Conservation (phyloP, 331 rosid genomes). For the Pyrus hybrid region DNA sequence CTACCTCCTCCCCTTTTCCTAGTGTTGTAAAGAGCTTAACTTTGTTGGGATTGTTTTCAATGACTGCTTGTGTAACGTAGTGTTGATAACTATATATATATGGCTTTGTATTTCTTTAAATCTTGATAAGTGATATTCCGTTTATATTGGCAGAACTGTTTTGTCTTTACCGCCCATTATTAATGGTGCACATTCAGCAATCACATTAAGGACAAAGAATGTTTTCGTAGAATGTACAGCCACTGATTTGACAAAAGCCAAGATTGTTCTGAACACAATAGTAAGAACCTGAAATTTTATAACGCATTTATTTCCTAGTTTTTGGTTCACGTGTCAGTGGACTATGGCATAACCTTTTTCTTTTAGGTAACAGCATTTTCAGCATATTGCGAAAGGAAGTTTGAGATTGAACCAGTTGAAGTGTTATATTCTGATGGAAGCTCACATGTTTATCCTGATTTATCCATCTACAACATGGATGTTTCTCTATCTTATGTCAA, state of each 20-base stretch:
- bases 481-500: slow-evolving; percentile 67
- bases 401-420: slow-evolving; percentile 88
- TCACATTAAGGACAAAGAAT: slow-evolving; percentile 75
- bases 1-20: neutral
- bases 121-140: slow-evolving; percentile 3
- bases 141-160: slow-evolving; percentile 58
- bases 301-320: neutral
- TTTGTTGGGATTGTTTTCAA: neutral
- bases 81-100: neutral
- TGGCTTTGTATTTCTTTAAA: neutral
- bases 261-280: slow-evolving; percentile 86
- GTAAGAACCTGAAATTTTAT: slow-evolving; percentile 31
- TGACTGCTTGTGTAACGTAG: neutral
- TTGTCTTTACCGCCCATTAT: slow-evolving; percentile 93
- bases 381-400: slow-evolving; percentile 55
- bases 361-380: slow-evolving; percentile 74
- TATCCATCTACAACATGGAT: slow-evolving; percentile 77
- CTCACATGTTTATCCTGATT: slow-evolving; percentile 67
- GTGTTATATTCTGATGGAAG: slow-evolving; percentile 71
- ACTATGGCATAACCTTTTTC: slow-evolving; percentile 9
- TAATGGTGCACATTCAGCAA: slow-evolving; percentile 92
- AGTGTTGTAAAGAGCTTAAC: neutral
- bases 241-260: slow-evolving; percentile 92
- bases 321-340: slow-evolving; percentile 3
- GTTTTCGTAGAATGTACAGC: slow-evolving; percentile 95